Evolutionary conservation across 192 early-diverging fungal genomes (phyloP), one percentile per base, ranked within the genome.

Genomic region (Coemansia sp.): DNA sequence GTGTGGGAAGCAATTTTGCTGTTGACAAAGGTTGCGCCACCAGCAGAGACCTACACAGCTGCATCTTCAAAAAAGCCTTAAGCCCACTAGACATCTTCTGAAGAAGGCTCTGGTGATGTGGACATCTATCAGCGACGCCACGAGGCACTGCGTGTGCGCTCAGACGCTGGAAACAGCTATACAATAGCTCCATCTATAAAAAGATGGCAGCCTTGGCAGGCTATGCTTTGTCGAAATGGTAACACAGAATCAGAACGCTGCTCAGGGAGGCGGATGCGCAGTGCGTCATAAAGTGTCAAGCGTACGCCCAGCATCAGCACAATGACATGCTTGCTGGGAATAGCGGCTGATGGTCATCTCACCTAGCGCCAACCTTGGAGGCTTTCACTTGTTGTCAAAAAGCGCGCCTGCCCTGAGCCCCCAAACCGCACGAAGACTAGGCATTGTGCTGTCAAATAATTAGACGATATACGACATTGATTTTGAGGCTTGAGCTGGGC

Each of bases 391-490:
- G 51, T 55, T 55, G 51, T 55, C 11, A 3, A 33, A 14, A 3
- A 14, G 48, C 8, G 51, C 26, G 13, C 14, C 33, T 28, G 51
- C 51, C 51, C 51, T 55, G 51, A 55, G 26, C 18, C 51, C 51
- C 51, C 24, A 55, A 55, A 28, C 51, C 24, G 28, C 51, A n/a
- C 51, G 13, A 23, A 55, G 28, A 7, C 51, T 55, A 55, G 51
- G 5, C 51, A 55, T 55, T 31, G 26, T 55, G 51, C 26, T 55
- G 51, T 55, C 51, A 55, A 55, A 48, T 18, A 45, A 45, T 21
- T 48, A 23, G 45, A 48, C 20, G 45, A 55, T 28, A 55, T 18
- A 55, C 16, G 51, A 55, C 51, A 55, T 55, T 55, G 51, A 55
- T 55, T 55, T 45, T n/a, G 51, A 11, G 28, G 51, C 26, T 33